Base-by-base conservation (phyloP, 164 flowering plant species). In the Tinospora cordifolia region DNA sequence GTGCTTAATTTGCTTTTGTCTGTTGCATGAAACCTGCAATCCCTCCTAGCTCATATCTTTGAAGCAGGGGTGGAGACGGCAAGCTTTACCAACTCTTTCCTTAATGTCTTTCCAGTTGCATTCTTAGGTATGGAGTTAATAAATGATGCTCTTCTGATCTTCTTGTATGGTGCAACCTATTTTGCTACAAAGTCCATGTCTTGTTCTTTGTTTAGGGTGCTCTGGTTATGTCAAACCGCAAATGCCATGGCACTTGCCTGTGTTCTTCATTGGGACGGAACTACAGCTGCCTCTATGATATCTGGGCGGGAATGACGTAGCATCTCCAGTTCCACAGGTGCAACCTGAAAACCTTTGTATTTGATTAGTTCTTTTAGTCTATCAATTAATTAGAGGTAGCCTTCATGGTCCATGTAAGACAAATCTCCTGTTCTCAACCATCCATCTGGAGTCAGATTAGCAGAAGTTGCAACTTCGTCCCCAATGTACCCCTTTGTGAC, bases 141-240 rank as follows among this genome's bases (percentile, higher is more conserved):
- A 62, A 85, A 85, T 26, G 63, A 72, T 38, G 85, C 86, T 63
- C 76, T 76, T 69, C 90, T 72, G 47, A 88, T 71, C 77, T 79
- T 86, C 81, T 85, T 88, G 67, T 84, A 85, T 7, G 87, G 87
- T 14, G 92, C 83, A 30, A 88, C 90, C 90, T 86, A 69, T 13
- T n/a, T 60, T 46, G 79, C 73, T 30, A 76, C 62, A 63, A 70
- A 79, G 30, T 27, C 71, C n/a, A 79, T 76, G 41, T 76, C 60
- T 60, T 73, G 75, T 65, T 62, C 75, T 63, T 65, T 77, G 24
- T 59, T 38, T 34, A 79, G 13, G 22, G 68, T 68, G 41, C 72
- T 73, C n/a, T 21, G 66, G 8, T 41, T 59, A 14, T 51, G 40
- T 66, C 22, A 65, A n/a, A 76, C 79, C 22, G 76, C 73, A 66